phyloP scores from a whole-genome alignment of 257 asterid species.

The Solanum microdontum region DNA sequence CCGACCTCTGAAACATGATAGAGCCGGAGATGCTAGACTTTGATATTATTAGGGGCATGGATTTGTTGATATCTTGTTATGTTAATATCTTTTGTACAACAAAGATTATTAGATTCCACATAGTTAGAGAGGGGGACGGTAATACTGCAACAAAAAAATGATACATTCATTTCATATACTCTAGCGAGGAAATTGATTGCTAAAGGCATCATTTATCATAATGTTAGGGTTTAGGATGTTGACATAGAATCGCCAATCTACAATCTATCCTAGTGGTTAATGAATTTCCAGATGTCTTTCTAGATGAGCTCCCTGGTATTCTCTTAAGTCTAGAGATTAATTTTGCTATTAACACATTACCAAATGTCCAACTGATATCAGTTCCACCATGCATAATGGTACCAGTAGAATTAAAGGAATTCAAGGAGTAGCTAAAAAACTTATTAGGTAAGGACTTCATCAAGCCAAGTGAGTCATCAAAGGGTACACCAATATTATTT shows the following conservation, averaged over 20 bases:
- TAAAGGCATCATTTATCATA: not conserved
- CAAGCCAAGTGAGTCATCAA: not conserved
- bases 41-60: not conserved
- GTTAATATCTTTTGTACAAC: not conserved
- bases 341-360: not conserved
- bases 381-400: not conserved
- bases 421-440: not conserved
- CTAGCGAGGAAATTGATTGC: not conserved
- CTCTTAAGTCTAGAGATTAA: not conserved
- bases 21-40: not conserved
- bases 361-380: not conserved
- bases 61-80: not conserved
- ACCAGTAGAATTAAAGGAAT: not conserved
- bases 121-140: not conserved
- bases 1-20: not conserved
- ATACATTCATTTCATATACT: not conserved
- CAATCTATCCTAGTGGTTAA: too few species aligned
- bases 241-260: not conserved
- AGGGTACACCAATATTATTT: not conserved
- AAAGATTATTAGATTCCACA: not conserved
- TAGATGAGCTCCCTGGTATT: not conserved
- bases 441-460: not conserved
- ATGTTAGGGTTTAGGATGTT: not conserved
- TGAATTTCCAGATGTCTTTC: not conserved
- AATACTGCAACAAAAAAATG: too few species aligned